These are phyloP conservation scores for Nepenthes alata DNA, from an alignment of 179 eudicot species.

Conservation along the genomic window DNA sequence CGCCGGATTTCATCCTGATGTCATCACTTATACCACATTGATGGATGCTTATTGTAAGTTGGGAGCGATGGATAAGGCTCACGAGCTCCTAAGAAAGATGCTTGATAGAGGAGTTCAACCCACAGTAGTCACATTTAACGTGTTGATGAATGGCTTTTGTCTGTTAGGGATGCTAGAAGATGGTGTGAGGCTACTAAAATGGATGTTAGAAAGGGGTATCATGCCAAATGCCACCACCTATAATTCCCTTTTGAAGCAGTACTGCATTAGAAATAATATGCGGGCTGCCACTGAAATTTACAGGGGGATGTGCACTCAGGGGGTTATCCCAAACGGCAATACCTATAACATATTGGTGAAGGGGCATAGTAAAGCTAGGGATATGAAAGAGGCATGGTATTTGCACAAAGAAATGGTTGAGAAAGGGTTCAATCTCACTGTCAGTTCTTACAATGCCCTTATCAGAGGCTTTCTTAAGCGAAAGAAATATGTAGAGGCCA, in stretches of 20 bases:
- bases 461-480: constrained; percentile 69
- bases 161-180: constrained; percentile 77
- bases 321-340: constrained; percentile 58
- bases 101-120: constrained; percentile 67
- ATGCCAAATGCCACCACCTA: constrained; percentile 70
- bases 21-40: constrained; percentile 70
- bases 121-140: constrained; percentile 78
- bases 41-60: constrained; percentile 91
- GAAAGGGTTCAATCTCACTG: constrained; percentile 49
- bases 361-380: constrained; percentile 90
- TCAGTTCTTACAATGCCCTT: constrained; percentile 52
- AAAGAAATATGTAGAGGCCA: constrained; percentile 70
- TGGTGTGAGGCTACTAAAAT: constrained; percentile 58
- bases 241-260: constrained; percentile 75
- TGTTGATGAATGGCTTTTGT: constrained; percentile 84
- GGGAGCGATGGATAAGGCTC: constrained; percentile 60
- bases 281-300: constrained; percentile 42
- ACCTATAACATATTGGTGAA: constrained; percentile 70
- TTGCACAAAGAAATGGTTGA: constrained; percentile 68
- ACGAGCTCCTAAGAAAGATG: constrained; percentile 64
- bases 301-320: constrained; percentile 47
- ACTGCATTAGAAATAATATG: constrained; percentile 63
- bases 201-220: constrained; percentile 81
- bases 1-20: constrained; percentile 61
- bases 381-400: constrained; percentile 92